Base-by-base conservation (phyloP, 2,329 filamentous ascomycete species). In the Penicillium sclerotiorum region DNA sequence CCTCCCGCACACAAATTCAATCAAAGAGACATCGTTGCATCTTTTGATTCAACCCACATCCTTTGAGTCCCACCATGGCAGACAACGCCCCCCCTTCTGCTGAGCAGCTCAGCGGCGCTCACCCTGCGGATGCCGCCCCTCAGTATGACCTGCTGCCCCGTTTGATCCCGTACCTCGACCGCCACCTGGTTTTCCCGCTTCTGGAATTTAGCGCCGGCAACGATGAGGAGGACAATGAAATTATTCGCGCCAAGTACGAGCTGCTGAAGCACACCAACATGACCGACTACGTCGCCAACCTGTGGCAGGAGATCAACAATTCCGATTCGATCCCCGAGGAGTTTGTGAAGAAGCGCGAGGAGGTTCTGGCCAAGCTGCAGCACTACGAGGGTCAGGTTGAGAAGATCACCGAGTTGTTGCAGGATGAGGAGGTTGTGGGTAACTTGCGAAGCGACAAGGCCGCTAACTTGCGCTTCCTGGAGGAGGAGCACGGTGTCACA, bases 201-300 rank as follows among this genome's bases (percentile, higher is more conserved):
- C 87, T 99, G 71, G 92, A 96, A 78, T 96, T 96, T 75, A 82
- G 88, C 66, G 86, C 86, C 67, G 86, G 87, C 69, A 86, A 90
- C 72, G 87, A 95, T 60, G 86, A 91, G 71, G 88, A 91, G 67
- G 83, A 85, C 62, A 82, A 81, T 65, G 86, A 92, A 72, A 86
- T 95, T 64, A 87, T 87, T 57, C 84, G 88, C 70, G 86, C 91
- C 64, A 96, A 96, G 76, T 96, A 93, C 73, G 87, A 93, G 76
- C 85, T 99, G 51, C 85, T 99, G 62, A 93, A 95, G 79, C 87
- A 91, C 73, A 97, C 94, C 67, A 96, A 97, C 81, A 99, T 99
- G 94, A 94, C 88, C 66, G 94, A 99, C 76, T 99, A 95, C 72
- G 90, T 97, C 47, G 92, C 92, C 68, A 89, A 87, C 67, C 79